Percentiles rank a stretch among this genome's conserved stretches.
phyloP scores from a whole-genome alignment of 2,329 filamentous ascomycete species.

The Thielaviopsis punctulata region DNA sequence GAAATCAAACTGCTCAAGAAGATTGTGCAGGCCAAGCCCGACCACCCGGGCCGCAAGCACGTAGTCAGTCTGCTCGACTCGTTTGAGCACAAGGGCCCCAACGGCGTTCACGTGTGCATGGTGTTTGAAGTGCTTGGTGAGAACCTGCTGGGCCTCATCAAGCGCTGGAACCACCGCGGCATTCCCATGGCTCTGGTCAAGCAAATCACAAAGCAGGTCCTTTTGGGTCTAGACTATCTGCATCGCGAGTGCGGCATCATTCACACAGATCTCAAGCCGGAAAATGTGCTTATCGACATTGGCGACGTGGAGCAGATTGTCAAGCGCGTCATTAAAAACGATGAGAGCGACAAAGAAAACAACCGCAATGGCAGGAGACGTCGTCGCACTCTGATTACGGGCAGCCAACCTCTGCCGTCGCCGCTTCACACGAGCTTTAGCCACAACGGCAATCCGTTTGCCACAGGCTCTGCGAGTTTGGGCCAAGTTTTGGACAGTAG shows the following conservation, averaged over 20 bases:
- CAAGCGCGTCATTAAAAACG: slow-evolving; percentile 82
- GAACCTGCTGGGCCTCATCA: slow-evolving; percentile 87
- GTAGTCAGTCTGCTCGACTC: slow-evolving; percentile 93
- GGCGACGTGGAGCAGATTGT: slow-evolving; percentile 98
- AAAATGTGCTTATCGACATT: slow-evolving; percentile 97
- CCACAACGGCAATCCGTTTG: slow-evolving; percentile 26
- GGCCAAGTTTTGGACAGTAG: slow-evolving; percentile 55
- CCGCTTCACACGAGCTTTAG: slow-evolving; percentile 86
- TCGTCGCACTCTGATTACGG: slow-evolving; percentile 85
- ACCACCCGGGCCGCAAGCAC: slow-evolving; percentile 84
- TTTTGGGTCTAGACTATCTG: slow-evolving; percentile 87
- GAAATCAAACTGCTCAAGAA: slow-evolving; percentile 97
- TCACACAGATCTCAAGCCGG: slow-evolving; percentile 91
- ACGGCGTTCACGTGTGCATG: slow-evolving; percentile 96
- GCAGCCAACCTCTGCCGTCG: slow-evolving; percentile 87
- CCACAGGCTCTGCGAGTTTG: slow-evolving; percentile 39
- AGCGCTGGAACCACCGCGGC: slow-evolving; percentile 93
- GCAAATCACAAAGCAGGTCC: slow-evolving; percentile 95
- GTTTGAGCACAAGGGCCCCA: slow-evolving; percentile 93
- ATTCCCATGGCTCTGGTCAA: slow-evolving; percentile 95
- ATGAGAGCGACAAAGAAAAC: slow-evolving; percentile 59
- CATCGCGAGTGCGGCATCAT: slow-evolving; percentile 98
- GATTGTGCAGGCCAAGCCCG: slow-evolving; percentile 86
- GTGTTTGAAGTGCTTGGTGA: slow-evolving; percentile 96
- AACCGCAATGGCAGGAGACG: slow-evolving; percentile 82